phyloP scores from a whole-genome alignment of 139 green algal species.

The Chlamydomonas eustigma region DNA sequence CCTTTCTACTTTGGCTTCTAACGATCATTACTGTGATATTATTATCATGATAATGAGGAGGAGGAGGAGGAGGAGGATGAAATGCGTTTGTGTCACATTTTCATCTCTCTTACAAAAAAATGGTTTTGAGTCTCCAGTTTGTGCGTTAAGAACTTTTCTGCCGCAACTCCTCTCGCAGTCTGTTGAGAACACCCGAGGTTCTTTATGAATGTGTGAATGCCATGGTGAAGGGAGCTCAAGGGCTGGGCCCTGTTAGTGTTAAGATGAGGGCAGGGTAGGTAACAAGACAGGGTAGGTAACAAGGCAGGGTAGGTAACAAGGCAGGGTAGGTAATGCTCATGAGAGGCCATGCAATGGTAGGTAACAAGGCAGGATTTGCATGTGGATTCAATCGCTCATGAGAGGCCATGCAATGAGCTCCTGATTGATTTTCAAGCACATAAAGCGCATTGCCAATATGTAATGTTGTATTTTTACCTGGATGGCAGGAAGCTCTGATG shows the following conservation, averaged over 20 bases:
- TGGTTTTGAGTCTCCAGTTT: not conserved
- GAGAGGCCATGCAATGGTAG: too few species aligned
- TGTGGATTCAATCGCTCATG: not conserved
- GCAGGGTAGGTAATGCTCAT: slow-evolving; percentile 31
- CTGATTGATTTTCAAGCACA: too few species aligned
- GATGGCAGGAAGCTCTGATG: too few species aligned
- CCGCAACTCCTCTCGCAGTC: slow-evolving; percentile 5
- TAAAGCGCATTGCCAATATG: too few species aligned
- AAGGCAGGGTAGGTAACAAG: slow-evolving; percentile 35
- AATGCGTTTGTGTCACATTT: not conserved
- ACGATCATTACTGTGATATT: not conserved
- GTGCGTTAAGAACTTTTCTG: not conserved
- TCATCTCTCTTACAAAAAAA: not conserved
- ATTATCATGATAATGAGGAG: not conserved
- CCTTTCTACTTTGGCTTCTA: too few species aligned
- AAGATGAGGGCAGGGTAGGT: slow-evolving; percentile 58
- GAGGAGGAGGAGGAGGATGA: too few species aligned
- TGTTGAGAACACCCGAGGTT: slow-evolving; percentile 44
- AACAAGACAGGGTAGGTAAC: slow-evolving; percentile 30
- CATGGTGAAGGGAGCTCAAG: slow-evolving; percentile 39
- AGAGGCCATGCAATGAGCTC: not conserved
- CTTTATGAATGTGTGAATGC: slow-evolving; percentile 33
- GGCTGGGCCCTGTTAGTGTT: slow-evolving; percentile 36
- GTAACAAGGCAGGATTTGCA: too few species aligned
- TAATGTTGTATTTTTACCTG: too few species aligned